Percentiles rank a stretch among this genome's conserved stretches.
These are phyloP conservation scores for Tuber borchii DNA, from an alignment of 495 filamentous ascomycete species.

Conservation along the genomic window DNA sequence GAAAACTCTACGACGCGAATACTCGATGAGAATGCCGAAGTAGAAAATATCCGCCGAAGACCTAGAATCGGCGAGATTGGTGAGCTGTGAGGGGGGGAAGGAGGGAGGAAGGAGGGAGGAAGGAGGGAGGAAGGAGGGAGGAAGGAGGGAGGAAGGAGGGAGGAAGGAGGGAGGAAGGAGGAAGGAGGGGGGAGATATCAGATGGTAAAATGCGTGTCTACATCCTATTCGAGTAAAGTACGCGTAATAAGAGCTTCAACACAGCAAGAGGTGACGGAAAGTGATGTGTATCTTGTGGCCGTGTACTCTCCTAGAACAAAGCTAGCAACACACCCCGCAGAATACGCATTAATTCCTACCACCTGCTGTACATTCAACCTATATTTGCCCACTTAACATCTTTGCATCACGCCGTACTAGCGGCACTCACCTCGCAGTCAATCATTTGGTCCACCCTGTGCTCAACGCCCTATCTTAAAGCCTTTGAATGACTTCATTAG, in stretches of 20 bases:
- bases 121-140: not conserved
- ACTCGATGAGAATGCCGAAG: not conserved
- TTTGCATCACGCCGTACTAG: not conserved
- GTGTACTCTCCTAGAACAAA: not conserved
- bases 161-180: not conserved
- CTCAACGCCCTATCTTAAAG: not conserved
- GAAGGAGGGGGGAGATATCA: not conserved
- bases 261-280: not conserved
- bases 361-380: not conserved
- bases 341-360: not conserved
- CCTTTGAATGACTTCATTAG: not conserved
- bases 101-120: not conserved
- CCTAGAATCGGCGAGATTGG: not conserved
- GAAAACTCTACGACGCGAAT: not conserved
- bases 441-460: not conserved
- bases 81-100: not conserved
- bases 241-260: not conserved
- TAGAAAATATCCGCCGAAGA: not conserved
- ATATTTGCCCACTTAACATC: not conserved
- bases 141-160: not conserved
- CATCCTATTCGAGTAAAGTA: not conserved
- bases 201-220: not conserved
- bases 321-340: not conserved
- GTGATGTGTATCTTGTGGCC: not conserved
- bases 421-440: not conserved